A percentile compares a stretch with the other conserved stretches of the same genome.
These are phyloP conservation scores for Saturnispora besseyi DNA, from an alignment of 805 yeast genomes.

Conservation along the genomic window DNA sequence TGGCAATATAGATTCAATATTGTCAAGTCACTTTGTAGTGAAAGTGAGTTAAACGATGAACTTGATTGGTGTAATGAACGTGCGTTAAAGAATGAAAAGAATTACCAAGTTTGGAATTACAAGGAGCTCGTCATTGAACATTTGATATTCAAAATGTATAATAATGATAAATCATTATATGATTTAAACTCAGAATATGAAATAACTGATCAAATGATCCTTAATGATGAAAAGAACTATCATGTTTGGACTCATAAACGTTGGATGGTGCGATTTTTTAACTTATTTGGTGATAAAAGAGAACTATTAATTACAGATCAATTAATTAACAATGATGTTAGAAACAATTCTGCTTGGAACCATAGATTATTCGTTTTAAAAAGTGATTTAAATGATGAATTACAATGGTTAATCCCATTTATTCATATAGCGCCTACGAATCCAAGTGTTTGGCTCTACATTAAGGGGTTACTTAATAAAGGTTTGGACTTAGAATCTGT, in stretches of 20 bases:
- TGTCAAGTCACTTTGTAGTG: constrained; percentile 29
- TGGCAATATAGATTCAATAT: constrained; percentile 69
- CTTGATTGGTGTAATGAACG: constrained; percentile 71
- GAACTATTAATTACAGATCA: constrained; percentile 46
- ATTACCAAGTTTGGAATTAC: constrained; percentile 97
- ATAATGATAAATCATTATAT: constrained; percentile 20
- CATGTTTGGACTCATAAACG: constrained; percentile 93
- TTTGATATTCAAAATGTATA: constrained; percentile 7
- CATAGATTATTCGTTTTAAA: constrained; percentile 59
- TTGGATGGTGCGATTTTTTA: constrained; percentile 63
- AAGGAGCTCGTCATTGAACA: constrained; percentile 54
- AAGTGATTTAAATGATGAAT: constrained; percentile 11
- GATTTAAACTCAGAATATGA: constrained; percentile 47
- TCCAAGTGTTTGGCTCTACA: constrained; percentile 78
- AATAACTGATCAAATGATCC: constrained; percentile 56
- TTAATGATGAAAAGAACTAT: constrained; percentile 80
- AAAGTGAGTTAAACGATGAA: constrained; percentile 37
- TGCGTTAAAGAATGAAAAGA: constrained; percentile 73
- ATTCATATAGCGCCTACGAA: constrained; percentile 58
- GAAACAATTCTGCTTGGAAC: constrained; percentile 92
- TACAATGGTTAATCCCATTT: not conserved
- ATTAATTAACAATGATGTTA: constrained; percentile 51
- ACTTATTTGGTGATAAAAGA: constrained; percentile 32
- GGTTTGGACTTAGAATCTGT: not conserved
- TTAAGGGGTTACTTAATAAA: constrained; percentile 23